phyloP scores from a whole-genome alignment of 2,329 filamentous ascomycete genomes.

The Claviceps lovelessii region DNA sequence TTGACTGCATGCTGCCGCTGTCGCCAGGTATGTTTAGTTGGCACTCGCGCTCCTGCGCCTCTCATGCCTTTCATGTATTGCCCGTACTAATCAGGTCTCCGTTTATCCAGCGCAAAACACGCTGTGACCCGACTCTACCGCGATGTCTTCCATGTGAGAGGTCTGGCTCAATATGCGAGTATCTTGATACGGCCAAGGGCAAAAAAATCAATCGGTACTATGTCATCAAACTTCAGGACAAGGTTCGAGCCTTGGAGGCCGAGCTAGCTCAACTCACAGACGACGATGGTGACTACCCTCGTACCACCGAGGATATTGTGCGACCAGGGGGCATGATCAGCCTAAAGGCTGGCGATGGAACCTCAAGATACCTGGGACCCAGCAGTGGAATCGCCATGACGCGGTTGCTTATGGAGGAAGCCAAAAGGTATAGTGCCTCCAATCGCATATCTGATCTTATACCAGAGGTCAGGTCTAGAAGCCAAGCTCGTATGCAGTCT shows the following conservation, averaged over 20 bases:
- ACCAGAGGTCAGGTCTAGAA: slow-evolving; percentile 53
- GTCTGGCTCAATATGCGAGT: slow-evolving; percentile 83
- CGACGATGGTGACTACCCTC: slow-evolving; percentile 55
- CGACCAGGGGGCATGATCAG: slow-evolving; percentile 75
- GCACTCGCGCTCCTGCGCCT: neutral
- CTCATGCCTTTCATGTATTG: neutral
- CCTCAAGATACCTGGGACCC: slow-evolving; percentile 74
- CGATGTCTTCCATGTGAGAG: slow-evolving; percentile 87
- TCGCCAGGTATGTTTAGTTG: slow-evolving; percentile 46
- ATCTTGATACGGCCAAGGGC: slow-evolving; percentile 80
- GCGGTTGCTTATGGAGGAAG: slow-evolving; percentile 86
- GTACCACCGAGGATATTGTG: slow-evolving; percentile 70
- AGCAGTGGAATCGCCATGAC: slow-evolving; percentile 95
- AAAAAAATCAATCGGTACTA: slow-evolving; percentile 80
- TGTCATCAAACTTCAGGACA: slow-evolving; percentile 81
- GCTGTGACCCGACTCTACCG: slow-evolving; percentile 86
- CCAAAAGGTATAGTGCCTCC: slow-evolving; percentile 82
- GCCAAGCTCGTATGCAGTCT: slow-evolving; percentile 42
- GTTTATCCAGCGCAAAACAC: slow-evolving; percentile 64
- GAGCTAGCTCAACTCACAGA: slow-evolving; percentile 68
- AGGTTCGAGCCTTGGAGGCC: slow-evolving; percentile 65
- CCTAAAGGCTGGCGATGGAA: slow-evolving; percentile 73
- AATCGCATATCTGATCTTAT: slow-evolving; percentile 88
- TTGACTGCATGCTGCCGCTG: slow-evolving; percentile 69
- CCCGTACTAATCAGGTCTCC: slow-evolving; percentile 1